Conservation (phyloP, 805 yeast genomes). For the Blastobotrys peoriensis region DNA sequence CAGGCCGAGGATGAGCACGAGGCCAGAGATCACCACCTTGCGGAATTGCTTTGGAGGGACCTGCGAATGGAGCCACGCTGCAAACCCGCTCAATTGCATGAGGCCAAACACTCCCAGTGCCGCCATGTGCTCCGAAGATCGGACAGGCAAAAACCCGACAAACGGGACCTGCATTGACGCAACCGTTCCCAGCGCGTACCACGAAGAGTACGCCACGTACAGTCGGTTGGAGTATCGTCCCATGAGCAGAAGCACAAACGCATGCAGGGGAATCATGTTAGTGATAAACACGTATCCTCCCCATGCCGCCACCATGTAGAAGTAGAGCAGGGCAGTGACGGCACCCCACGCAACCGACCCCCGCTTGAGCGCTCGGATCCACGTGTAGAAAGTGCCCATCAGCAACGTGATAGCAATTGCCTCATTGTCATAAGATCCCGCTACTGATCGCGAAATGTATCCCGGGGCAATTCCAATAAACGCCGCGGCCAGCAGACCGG, state of each 20-base stretch:
- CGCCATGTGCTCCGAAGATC: constrained; percentile 97
- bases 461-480: constrained; percentile 99
- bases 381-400: constrained; percentile 90
- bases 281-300: constrained; percentile 99
- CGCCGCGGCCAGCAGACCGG: constrained; percentile 87
- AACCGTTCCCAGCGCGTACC: constrained; percentile 96
- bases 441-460: constrained; percentile 95
- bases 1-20: constrained; percentile 46
- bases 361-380: constrained; percentile 90
- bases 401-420: constrained; percentile 95
- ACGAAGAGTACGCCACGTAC: constrained; percentile 88
- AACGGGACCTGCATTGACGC: constrained; percentile 99
- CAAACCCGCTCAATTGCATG: constrained; percentile 82
- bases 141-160: constrained; percentile 94
- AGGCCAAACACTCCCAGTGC: constrained; percentile 96
- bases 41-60: constrained; percentile 70
- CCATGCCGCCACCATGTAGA: constrained; percentile 99
- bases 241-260: constrained; percentile 84
- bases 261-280: constrained; percentile 92
- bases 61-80: constrained; percentile 69
- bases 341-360: constrained; percentile 86
- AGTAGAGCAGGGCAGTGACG: constrained; percentile 79
- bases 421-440: constrained; percentile 98
- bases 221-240: constrained; percentile 82
- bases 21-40: constrained; percentile 42